Base-by-base conservation (phyloP, 805 yeast species). In the Candida ascalaphidarum region DNA sequence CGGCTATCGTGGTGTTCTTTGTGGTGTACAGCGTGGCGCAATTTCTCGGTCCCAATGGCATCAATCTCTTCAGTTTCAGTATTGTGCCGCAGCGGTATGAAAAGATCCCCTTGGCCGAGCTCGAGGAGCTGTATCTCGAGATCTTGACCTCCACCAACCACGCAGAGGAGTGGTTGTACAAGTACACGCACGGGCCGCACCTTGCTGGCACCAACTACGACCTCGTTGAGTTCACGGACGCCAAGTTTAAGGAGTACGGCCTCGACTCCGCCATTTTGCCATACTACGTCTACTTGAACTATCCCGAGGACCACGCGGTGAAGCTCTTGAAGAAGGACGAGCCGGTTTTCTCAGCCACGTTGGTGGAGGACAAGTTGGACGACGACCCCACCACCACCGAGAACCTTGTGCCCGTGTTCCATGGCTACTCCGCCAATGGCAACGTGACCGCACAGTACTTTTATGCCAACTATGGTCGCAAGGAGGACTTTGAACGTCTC, bases 401-500 rank as follows among this genome's bases (percentile, higher is more conserved):
- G 15, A 59, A 59, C 31, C 58, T 60, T 34, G 56, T 52, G 23
- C 88, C 86, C 10, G 76, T 77, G 0, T 77, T 68, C 41, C 74
- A 77, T 49, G 77, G 75, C 1, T 80, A 77, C 41, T 75, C 81
- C 1, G 74, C 79, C 7, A 68, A 66, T 40, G 86, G 83, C 1
- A 66, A 71, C 29, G 74, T 73, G 9, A 65, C 70, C 3, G 69
- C 74, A 0, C 55, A 61, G 21, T 81, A 56, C 39, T 63, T 78
- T 0, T 78, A 61, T 46, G 80, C 64, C 5, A 78, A 78, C 40
- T 77, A 74, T 46, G 89, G 81, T 1, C 52, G 65, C 0, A 33
- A 41, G 2, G 66, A 68, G 11, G 88, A 81, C 44, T 80, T 77
- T 36, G 55, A 46, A 15, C 22, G 32, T 2, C 51, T 79, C 27